Evolutionary conservation across 805 yeast species (phyloP), one percentile per base, ranked within the genome.

Genomic region (Candida manassasensis): DNA sequence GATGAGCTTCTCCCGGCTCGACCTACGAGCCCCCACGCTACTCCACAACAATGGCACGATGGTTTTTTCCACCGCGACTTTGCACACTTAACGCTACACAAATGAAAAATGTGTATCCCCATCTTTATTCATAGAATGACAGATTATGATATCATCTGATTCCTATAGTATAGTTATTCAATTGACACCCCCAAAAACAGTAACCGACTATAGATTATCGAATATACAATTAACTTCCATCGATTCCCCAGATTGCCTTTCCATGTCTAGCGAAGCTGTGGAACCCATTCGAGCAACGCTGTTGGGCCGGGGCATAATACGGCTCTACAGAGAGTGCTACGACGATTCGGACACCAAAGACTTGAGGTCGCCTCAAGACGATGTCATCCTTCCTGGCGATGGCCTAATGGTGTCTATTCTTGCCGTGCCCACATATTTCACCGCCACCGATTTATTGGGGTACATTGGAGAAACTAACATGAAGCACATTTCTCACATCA

Each of bases 401-500:
- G 78, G 73, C 22, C 74, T 87, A 1, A 81, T 83, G 61, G 75
- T 85, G 3, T 79, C 90, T 1, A 83, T 87, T 13, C 57, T 87
- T n/a, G 88, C 94, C 0, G 80, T 88, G 0, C 97, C 97, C 0
- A 78, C 84, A 8, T 89, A 88, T 53, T 81, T 88, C 56, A 80
- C 95, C 0, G 84, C 90, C 0, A 81, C 87, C 16, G 96, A 88
- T 48, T 53, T 89, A 16, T 55, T 88, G 3, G 94, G 90, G 4
- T 88, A 81, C 52, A 73, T 89, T 8, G 94, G 94, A 16, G 80
- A 80, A 31, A 60, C 67, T 1, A 68, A 73, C 19, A 58, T 75
- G 42, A 67, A 69, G 8, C 55, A 63, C 17, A 73, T 85, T 1
- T 71, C 88, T 0, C 93, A 87, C 59, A 71, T 87, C 40, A 66